Evolutionary conservation across 805 yeast genomes (phyloP).

Genomic region (Metschnikowia hibisci): DNA sequence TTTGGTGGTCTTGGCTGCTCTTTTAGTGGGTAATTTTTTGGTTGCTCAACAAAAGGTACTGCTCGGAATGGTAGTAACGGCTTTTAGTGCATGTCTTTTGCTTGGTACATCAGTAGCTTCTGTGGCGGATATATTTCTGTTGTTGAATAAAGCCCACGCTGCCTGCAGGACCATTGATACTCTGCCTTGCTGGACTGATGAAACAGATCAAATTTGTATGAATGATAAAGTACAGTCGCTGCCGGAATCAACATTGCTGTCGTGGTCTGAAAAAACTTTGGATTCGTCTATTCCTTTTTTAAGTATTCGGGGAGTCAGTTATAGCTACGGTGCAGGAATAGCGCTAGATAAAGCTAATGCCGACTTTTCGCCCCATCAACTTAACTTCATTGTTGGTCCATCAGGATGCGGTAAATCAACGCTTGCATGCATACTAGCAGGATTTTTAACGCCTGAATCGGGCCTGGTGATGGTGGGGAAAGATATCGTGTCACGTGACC

Average conservation of each 20-base stretch:
- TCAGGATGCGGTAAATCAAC: conserved; percentile 97
- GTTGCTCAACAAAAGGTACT: conserved; percentile 47
- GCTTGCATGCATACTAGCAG: conserved; percentile 56
- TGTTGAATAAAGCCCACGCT: conserved; percentile 67
- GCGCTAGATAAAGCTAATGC: conserved; percentile 49
- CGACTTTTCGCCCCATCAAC: conserved; percentile 39
- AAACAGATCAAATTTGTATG: conserved; percentile 13
- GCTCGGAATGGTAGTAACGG: conserved; percentile 69
- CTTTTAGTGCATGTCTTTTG: conserved; percentile 76
- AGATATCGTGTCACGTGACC: conserved; percentile 36
- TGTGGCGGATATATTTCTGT: conserved; percentile 53
- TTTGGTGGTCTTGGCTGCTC: conserved; percentile 82
- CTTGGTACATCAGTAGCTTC: conserved; percentile 60
- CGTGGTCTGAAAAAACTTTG: too few species aligned
- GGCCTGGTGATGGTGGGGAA: conserved; percentile 55
- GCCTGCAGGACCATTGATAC: conserved; percentile 52
- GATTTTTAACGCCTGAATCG: conserved; percentile 46
- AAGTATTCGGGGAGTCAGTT: conserved; percentile 42
- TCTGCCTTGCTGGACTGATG: conserved; percentile 18
- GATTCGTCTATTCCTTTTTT: conserved; percentile 1
- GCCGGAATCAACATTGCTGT: background rate
- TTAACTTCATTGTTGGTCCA: conserved; percentile 71
- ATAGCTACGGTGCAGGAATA: conserved; percentile 51
- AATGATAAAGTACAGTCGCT: background rate
- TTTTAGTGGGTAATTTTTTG: conserved; percentile 83